Evolutionary conservation across 2,329 filamentous ascomycete genomes (phyloP).

Genomic region (Mollisiaceae sp.): DNA sequence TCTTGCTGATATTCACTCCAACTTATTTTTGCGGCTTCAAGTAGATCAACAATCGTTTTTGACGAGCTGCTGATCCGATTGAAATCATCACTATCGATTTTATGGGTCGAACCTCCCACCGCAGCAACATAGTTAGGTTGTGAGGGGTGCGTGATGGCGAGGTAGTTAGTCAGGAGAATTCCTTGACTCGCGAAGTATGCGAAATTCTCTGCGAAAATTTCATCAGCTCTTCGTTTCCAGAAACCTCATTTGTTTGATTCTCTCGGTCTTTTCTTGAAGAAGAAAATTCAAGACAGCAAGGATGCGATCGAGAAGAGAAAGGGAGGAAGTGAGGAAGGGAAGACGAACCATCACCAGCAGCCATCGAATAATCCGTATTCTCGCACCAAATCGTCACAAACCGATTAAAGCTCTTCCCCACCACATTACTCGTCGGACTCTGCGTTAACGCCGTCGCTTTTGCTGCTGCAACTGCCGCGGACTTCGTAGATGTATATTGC

Average conservation of each 20-base stretch:
- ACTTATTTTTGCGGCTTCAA: conserved; percentile 52
- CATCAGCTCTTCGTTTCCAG: neutral
- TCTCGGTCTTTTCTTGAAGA: no score
- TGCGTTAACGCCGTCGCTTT: conserved; percentile 63
- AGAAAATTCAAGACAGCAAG: no score
- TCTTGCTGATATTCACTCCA: conserved; percentile 78
- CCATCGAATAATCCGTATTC: conserved; percentile 72
- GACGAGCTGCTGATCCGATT: conserved; percentile 63
- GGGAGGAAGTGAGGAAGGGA: neutral
- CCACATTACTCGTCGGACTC: conserved; percentile 65
- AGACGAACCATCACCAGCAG: conserved; percentile 59
- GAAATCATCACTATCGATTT: conserved; percentile 71
- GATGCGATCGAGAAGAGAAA: neutral
- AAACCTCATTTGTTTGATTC: no score
- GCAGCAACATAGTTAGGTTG: conserved; percentile 78
- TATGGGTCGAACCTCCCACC: conserved; percentile 71
- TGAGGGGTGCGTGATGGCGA: conserved; percentile 71
- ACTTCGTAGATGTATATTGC: conserved; percentile 28
- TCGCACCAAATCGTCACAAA: conserved; percentile 74
- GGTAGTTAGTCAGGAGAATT: conserved; percentile 64
- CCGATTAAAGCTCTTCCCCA: conserved; percentile 74
- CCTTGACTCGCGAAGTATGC: conserved; percentile 62
- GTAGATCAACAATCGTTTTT: conserved; percentile 55
- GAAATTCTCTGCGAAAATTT: conserved; percentile 48
- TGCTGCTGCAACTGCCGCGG: conserved; percentile 27